These are phyloP conservation scores for Fusarium fujikuroi DNA, from an alignment of 2,329 filamentous ascomycete genomes.

Conservation along the genomic window DNA sequence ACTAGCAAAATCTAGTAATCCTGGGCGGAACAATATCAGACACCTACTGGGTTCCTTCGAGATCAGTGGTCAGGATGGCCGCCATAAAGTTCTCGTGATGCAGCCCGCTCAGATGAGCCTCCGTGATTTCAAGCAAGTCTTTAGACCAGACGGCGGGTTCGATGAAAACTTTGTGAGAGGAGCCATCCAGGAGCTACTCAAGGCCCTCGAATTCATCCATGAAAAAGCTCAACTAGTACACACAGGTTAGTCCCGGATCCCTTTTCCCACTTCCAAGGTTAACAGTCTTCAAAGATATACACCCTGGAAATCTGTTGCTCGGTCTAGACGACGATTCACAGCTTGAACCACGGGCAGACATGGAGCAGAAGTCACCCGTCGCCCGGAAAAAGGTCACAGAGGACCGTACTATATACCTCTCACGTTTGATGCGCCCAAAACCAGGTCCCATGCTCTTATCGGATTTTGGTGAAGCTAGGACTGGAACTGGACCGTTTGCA, in stretches of 20 bases:
- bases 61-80: slow-evolving; percentile 31
- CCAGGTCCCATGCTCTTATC: slow-evolving; percentile 42
- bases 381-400: slow-evolving; percentile 26
- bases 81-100: slow-evolving; percentile 37
- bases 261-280: background rate
- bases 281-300: slow-evolving; percentile 34
- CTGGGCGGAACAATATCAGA: slow-evolving; percentile 27
- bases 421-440: slow-evolving; percentile 40
- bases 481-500: slow-evolving; percentile 41
- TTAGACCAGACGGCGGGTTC: slow-evolving; percentile 34
- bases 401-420: slow-evolving; percentile 42
- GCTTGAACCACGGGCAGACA: slow-evolving; percentile 37
- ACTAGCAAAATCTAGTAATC: background rate
- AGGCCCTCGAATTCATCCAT: slow-evolving; percentile 51
- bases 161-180: slow-evolving; percentile 46
- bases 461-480: slow-evolving; percentile 46
- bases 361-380: slow-evolving; percentile 39
- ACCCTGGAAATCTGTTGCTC: slow-evolving; percentile 42
- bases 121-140: slow-evolving; percentile 48
- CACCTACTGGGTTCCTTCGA: slow-evolving; percentile 36
- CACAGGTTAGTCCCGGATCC: slow-evolving; percentile 41
- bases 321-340: slow-evolving; percentile 35
- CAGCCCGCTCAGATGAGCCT: slow-evolving; percentile 46
- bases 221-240: slow-evolving; percentile 46
- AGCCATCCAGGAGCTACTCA: slow-evolving; percentile 45